A percentile compares a stretch with the other conserved stretches of the same genome.
Evolutionary conservation across 371 early-diverging fungal genomes (phyloP).

Genomic region (Fennellomyces sp.): DNA sequence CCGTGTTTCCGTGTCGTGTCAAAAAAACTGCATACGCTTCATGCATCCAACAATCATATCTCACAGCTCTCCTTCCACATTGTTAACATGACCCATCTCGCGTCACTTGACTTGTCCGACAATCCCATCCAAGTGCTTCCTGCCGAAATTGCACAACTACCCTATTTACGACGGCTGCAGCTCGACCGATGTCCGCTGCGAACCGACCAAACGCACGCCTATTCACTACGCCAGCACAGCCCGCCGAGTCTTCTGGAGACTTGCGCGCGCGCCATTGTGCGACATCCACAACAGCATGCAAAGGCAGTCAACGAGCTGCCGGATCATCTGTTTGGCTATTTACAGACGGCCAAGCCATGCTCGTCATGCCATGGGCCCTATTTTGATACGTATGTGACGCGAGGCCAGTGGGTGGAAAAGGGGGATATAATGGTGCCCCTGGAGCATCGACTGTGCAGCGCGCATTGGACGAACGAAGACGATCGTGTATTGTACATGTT

Average conservation of each 20-base stretch:
- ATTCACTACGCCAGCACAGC: conserved; percentile 18
- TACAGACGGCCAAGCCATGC: conserved; percentile 73
- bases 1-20: conserved; percentile 36
- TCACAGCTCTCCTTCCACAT: conserved; percentile 56
- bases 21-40: conserved; percentile 34
- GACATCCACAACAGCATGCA: not conserved
- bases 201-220: conserved; percentile 19
- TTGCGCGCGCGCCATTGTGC: conserved; percentile 72
- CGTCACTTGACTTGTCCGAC: conserved; percentile 66
- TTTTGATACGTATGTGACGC: conserved; percentile 65
- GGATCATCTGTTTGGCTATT: conserved; percentile 56
- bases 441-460: conserved; percentile 76
- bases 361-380: conserved; percentile 90
- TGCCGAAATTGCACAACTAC: conserved; percentile 71
- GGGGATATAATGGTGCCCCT: conserved; percentile 55
- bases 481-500: conserved; percentile 56
- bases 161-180: conserved; percentile 62
- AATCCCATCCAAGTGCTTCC: conserved; percentile 74
- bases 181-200: conserved; percentile 56
- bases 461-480: conserved; percentile 77
- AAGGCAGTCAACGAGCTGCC: conserved; percentile 27
- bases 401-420: conserved; percentile 69
- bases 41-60: conserved; percentile 58
- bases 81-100: conserved; percentile 40
- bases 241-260: conserved; percentile 71